Evolutionary conservation across 495 filamentous ascomycete species (phyloP), one percentile per base, ranked within the genome.

Genomic region (Hamigera avellanea): DNA sequence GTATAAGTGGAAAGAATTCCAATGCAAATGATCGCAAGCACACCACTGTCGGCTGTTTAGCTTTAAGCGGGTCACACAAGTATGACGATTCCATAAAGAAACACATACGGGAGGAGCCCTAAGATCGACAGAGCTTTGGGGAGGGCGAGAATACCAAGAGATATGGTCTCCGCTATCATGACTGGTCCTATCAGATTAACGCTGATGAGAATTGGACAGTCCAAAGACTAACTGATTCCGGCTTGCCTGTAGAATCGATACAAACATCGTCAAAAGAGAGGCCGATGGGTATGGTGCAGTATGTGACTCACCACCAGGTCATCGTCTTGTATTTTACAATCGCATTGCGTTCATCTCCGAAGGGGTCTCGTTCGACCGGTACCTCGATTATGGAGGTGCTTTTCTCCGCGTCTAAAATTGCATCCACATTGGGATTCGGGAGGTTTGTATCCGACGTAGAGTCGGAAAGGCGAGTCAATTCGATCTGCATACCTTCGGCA

Each of bases 1-100:
- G 78, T 81, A 57, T 85, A 87, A 16, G 73, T 74, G 26, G 81
- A 75, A n/a, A 82, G 40, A 14, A 79, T 40, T 5, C 80, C 81
- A 13, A 82, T 43, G 8, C 49, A 44, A 19, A 79, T 54, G 75
- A 86, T 70, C 17, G 72, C 52, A 21, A 79, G 50, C 14, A 76
- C 36, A 19, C 62, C 52, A n/a, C 54, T 61, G 25, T 1, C 21
- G 28, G 37, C 71, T 67, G 50, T 77, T 76, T 53, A 83, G 77
- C 34, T 57, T 66, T 57, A 81, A 76, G 50, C 77, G n/a, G n/a
- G n/a, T n/a, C n/a, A 72, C 48, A 75, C 64, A 50, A 75, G 52
- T 43, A 75, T 50, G 63, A 75, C 61, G 45, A 36, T 38, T 2
- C 34, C 15, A 30, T n/a, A n/a, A n/a, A n/a, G 35, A 34, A 14